Base-by-base conservation (phyloP, 164 flowering plant species). In the Stephania cephalantha region DNA sequence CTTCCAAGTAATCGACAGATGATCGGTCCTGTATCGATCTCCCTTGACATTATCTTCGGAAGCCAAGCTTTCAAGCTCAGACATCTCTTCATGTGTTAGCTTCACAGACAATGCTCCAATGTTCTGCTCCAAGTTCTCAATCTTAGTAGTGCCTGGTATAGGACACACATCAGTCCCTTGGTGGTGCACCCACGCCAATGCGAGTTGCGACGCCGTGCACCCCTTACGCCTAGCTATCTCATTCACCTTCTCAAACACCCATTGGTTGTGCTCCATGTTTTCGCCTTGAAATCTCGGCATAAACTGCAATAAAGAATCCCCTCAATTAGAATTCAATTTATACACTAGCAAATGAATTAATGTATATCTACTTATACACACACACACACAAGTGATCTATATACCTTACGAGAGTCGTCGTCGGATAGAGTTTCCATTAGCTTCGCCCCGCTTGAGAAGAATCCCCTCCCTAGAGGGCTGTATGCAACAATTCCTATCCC, bases 401-500 rank as follows among this genome's bases (percentile, higher is more conserved):
- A 30, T 13, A 81, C 80, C 83, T 71, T 79, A 22, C 80, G 46
- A 42, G 6, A 61, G 53, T 79, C 76, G 10, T 58, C 20, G n/a
- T 74, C 69, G 9, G 73, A 22, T 4, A 76, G 20, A 29, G 50
- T 70, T 6, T 78, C 77, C 45, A 81, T 64, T 44, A 77, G 5
- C 68, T 76, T 72, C 17, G 78, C 48, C 10, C 82, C 79, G 6
- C 80, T 78, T 1, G 79, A 72, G 70, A 80, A 63, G 68, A 81
- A 78, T 1, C 80, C 85, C 20, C 82, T 72, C 25, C 85, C 85
- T 12, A 85, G 70, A 45, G 84, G 85, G 46, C 87, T 83, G 69
- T 85, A 81, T 31, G 84, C 71, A 12, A 84, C 86, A 64, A 82
- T 84, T 17, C 86, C 86, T 48, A 84, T 84, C 11, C 85, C 86